These are phyloP conservation scores for Eutypella sp. DNA, from an alignment of 2,329 filamentous ascomycete species.

Conservation along the genomic window DNA sequence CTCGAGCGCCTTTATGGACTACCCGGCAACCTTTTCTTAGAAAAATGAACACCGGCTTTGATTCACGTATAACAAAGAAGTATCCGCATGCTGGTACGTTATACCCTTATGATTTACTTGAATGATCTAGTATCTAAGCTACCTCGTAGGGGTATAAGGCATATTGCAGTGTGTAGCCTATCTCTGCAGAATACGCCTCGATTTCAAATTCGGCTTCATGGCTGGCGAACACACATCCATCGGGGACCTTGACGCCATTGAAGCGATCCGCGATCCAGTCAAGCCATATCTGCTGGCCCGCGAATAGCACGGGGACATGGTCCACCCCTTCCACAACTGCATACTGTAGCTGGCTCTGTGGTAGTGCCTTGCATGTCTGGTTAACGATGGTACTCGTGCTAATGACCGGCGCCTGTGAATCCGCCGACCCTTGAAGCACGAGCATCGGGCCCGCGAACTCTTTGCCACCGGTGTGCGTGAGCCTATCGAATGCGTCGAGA, in stretches of 20 bases:
- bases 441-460: slow-evolving; percentile 1
- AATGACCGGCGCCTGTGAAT: not conserved
- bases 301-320: slow-evolving; percentile 2
- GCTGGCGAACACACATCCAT: not conserved
- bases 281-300: slow-evolving; percentile 4
- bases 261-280: slow-evolving; percentile 4
- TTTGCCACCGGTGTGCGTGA: not conserved
- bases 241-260: not conserved
- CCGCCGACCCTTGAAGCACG: not conserved
- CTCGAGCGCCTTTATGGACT: not conserved
- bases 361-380: not conserved
- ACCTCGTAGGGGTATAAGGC: slow-evolving; percentile 2
- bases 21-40: not conserved
- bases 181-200: slow-evolving; percentile 1
- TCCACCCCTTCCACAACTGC: slow-evolving; percentile 1
- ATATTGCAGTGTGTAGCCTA: slow-evolving; percentile 3
- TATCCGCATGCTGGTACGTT: too few species aligned
- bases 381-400: not conserved
- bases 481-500: not conserved
- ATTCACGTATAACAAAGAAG: not conserved
- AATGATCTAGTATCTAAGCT: not conserved
- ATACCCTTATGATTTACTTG: not conserved
- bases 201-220: not conserved
- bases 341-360: slow-evolving; percentile 1
- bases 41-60: not conserved